Evolutionary conservation across 2,329 filamentous ascomycete genomes (phyloP), one percentile per base, ranked within the genome.

Genomic region (Monilinia aucupariae): DNA sequence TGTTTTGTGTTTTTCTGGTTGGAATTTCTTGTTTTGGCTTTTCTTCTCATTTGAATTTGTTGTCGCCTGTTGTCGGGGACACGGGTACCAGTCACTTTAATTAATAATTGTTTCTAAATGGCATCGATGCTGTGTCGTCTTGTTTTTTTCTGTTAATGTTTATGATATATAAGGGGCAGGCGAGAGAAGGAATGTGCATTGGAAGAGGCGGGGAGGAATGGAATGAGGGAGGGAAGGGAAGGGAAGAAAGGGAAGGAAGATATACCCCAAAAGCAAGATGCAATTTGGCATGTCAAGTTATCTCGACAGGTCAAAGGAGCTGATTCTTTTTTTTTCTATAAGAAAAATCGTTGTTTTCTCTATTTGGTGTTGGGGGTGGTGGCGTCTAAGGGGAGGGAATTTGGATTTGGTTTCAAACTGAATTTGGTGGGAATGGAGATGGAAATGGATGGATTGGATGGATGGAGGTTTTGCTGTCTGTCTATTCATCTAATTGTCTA

Each of bases 71-170:
- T n/a, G 51, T 53, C 2, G 41, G 27, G 45, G 53, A 17, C 20
- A 32, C 53, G 39, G 53, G 32, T 45, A 13, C 13, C 53, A 34
- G 25, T 47, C 39, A 56, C 39, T 32, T 56, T 56, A 56, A 56
- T 56, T 47, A 25, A 56, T 56, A 56, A 56, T 39, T 15, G 13
- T 39, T 47, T 56, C 20, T 32, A 30, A 30, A 56, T 43, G 39
- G 27, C 27, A 47, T 34, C 20, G 27, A 9, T 32, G 6, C 22
- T 32, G 39, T 34, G 53, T 45, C 53, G 20, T 56, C 45, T 32
- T 58, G 3, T 30, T 30, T 30, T 30, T 30, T 30, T 30, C 27
- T 65, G 59, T 66, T 64, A 68, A 68, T 68, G 67, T 64, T 68
- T 58, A 68, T 63, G 66, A 68, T 64, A 39, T 34, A 65, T 34